Conservation (phyloP, 225 moss, liverwort and hornwort species). For the Asterella californica region DNA sequence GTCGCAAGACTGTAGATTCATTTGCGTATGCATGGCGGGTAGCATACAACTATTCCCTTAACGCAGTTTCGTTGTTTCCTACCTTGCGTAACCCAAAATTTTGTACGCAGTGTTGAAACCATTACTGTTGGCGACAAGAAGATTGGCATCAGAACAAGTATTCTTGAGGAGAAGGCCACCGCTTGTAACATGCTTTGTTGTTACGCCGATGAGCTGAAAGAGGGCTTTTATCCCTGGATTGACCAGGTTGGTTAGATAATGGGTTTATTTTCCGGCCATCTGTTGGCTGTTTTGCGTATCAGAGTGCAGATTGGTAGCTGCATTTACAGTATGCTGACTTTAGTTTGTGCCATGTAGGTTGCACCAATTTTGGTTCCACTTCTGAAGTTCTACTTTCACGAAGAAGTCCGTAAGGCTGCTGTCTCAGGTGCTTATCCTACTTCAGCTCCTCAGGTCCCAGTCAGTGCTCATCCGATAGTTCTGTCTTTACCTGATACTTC, state of each 20-base stretch:
- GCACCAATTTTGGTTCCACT: conserved; percentile 93
- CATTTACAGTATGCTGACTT: neutral
- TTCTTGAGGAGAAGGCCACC: conserved; percentile 96
- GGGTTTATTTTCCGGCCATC: too few species aligned
- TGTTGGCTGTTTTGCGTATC: neutral
- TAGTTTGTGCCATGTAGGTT: conserved; percentile 47
- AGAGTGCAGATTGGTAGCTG: neutral
- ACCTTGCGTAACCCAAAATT: neutral
- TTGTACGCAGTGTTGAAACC: conserved; percentile 73
- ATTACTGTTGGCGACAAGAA: conserved; percentile 99
- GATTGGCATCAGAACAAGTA: conserved; percentile 96
- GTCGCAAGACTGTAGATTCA: neutral
- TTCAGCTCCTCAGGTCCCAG: neutral
- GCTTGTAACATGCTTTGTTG: conserved; percentile 99
- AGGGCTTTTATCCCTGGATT: conserved; percentile 98
- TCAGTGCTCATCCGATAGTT: neutral
- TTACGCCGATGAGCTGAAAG: conserved; percentile 98
- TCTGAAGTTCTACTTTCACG: conserved; percentile 94
- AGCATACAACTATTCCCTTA: neutral
- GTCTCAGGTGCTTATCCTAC: conserved; percentile 66
- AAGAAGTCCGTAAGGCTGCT: conserved; percentile 97
- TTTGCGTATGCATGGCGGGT: neutral
- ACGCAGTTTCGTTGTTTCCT: too few species aligned
- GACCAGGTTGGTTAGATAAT: conserved; percentile 61
- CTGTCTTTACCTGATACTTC: too few species aligned